These are phyloP conservation scores for Plasmodium sp. DNA, from an alignment of 169 alveolate genomes.

Conservation along the genomic window DNA sequence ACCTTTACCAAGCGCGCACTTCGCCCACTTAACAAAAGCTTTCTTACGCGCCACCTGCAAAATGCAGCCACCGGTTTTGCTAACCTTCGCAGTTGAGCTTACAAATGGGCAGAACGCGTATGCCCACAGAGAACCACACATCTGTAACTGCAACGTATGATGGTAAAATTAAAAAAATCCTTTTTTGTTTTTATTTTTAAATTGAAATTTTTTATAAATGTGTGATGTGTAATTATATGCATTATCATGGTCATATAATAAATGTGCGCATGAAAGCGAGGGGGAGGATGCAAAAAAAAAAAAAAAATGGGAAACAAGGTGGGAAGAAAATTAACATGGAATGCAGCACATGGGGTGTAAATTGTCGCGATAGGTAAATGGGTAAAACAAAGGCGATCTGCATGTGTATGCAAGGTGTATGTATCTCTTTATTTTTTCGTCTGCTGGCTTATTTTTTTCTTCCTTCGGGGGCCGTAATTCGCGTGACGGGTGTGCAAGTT, in stretches of 20 bases:
- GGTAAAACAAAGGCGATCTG: neutral
- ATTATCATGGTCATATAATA: slow-evolving; percentile 3
- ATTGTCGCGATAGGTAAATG: neutral
- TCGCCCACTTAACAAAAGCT: neutral
- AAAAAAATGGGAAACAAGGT: neutral
- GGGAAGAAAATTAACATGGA: neutral
- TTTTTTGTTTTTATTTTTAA: neutral
- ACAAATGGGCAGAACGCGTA: neutral
- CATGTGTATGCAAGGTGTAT: neutral
- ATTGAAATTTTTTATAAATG: neutral
- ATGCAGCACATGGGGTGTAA: neutral
- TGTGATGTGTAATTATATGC: neutral
- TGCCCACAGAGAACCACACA: neutral
- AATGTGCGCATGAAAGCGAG: neutral
- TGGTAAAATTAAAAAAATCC: neutral
- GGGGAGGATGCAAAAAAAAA: neutral
- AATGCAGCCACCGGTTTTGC: neutral
- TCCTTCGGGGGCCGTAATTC: neutral
- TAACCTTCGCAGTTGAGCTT: neutral
- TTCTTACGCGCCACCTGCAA: neutral
- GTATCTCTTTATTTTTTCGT: neutral
- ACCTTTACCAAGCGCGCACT: neutral
- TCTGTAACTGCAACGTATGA: neutral
- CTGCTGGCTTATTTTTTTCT: neutral
- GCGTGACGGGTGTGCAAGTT: neutral